These are phyloP conservation scores for Sistotremastrum suecicum DNA, from an alignment of 768 basidiomycete species.

Conservation along the genomic window DNA sequence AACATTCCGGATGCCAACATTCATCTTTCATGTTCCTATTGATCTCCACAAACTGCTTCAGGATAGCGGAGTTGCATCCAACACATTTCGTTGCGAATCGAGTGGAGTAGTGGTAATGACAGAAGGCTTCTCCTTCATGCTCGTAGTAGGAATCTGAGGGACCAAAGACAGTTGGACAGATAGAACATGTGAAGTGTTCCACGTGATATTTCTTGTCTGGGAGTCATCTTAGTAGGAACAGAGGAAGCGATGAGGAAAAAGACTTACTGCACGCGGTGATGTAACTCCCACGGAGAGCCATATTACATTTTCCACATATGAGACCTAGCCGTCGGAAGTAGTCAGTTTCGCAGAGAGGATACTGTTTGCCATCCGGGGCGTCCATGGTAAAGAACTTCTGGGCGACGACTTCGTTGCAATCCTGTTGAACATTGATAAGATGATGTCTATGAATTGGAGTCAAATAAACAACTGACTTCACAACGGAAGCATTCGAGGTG, in stretches of 20 bases:
- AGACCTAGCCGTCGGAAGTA: slow-evolving; percentile 94
- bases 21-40: slow-evolving; percentile 37
- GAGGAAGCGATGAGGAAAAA: not conserved
- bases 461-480: slow-evolving; percentile 43
- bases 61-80: slow-evolving; percentile 34
- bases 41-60: slow-evolving; percentile 43
- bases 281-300: slow-evolving; percentile 91
- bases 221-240: not conserved
- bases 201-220: slow-evolving; percentile 97
- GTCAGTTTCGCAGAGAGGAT: slow-evolving; percentile 95
- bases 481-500: slow-evolving; percentile 99
- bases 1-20: slow-evolving; percentile 42
- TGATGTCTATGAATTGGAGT: not conserved
- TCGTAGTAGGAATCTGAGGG: slow-evolving; percentile 99
- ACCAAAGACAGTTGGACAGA: slow-evolving; percentile 91
- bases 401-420: slow-evolving; percentile 92
- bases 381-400: slow-evolving; percentile 99
- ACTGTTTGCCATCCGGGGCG: slow-evolving; percentile 73
- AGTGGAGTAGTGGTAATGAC: slow-evolving; percentile 55
- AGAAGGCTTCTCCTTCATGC: slow-evolving; percentile 94
- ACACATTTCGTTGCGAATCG: slow-evolving; percentile 38
- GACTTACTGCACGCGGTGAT: slow-evolving; percentile 96
- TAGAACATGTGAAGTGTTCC: slow-evolving; percentile 97
- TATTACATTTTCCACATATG: slow-evolving; percentile 91
- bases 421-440: slow-evolving; percentile 32